Percentiles rank a stretch among this genome's conserved stretches.
Conservation (phyloP, 2,329 filamentous ascomycete genomes). For the Dothistroma septosporum region DNA sequence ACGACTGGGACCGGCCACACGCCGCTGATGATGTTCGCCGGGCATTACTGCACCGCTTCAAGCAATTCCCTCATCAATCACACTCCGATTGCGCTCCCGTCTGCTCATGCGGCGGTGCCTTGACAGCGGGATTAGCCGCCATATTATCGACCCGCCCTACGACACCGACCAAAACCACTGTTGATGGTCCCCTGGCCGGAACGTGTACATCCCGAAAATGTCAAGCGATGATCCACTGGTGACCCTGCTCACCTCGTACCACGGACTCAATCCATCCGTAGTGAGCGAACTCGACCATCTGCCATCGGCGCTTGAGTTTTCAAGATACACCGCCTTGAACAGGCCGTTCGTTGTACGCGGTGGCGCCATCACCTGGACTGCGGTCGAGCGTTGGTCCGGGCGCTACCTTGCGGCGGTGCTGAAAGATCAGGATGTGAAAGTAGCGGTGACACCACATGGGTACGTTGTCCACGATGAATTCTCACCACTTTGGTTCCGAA, state of each 20-base stretch:
- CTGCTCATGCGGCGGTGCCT: too few relatives aligned
- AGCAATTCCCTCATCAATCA: too few relatives aligned
- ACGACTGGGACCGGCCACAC: too few relatives aligned
- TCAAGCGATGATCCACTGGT: background rate
- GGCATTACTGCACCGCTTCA: too few relatives aligned
- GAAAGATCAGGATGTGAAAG: conserved; percentile 59
- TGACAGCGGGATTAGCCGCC: too few relatives aligned
- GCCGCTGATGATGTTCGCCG: too few relatives aligned
- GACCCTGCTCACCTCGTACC: conserved; percentile 61
- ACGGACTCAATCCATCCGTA: conserved; percentile 62
- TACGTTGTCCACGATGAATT: conserved; percentile 36
- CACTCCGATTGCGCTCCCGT: too few relatives aligned
- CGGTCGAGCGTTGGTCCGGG: conserved; percentile 59
- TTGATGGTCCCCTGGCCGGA: background rate
- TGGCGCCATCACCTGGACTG: conserved; percentile 61
- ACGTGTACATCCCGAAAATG: background rate
- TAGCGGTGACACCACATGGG: conserved; percentile 72
- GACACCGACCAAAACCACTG: too few relatives aligned
- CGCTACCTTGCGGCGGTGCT: conserved; percentile 56
- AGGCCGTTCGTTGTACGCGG: conserved; percentile 66
- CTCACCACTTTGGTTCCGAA: background rate
- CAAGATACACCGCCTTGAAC: conserved; percentile 70
- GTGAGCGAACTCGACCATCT: conserved; percentile 60
- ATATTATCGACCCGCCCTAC: too few relatives aligned
- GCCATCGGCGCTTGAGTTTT: conserved; percentile 73